Evolutionary conservation across 495 filamentous ascomycete genomes (phyloP).

Genomic region (Aspergillus kassunensis): DNA sequence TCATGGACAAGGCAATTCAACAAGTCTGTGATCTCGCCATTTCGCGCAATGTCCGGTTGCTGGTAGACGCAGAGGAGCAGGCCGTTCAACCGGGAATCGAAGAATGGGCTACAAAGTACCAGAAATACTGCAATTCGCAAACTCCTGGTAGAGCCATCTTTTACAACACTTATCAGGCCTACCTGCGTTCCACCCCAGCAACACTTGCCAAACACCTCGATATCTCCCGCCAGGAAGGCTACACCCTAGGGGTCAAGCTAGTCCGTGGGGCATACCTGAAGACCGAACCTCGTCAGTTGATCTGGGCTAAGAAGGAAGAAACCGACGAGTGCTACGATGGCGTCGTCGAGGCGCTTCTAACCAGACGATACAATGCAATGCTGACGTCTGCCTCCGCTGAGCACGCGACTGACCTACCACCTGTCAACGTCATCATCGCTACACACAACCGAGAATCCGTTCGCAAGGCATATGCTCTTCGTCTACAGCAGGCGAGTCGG

Average conservation of each 20-base stretch:
- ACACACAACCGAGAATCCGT: slow-evolving; percentile 91
- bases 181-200: slow-evolving; percentile 66
- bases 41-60: slow-evolving; percentile 64
- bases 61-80: slow-evolving; percentile 88
- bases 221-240: slow-evolving; percentile 60
- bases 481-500: slow-evolving; percentile 43
- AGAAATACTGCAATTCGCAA: slow-evolving; percentile 71
- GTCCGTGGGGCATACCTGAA: slow-evolving; percentile 89
- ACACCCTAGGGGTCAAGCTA: slow-evolving; percentile 83
- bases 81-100: slow-evolving; percentile 80
- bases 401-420: slow-evolving; percentile 48
- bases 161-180: slow-evolving; percentile 80
- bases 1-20: slow-evolving; percentile 65
- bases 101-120: slow-evolving; percentile 74
- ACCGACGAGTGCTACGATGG: slow-evolving; percentile 67
- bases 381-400: slow-evolving; percentile 38
- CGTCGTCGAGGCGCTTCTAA: slow-evolving; percentile 54
- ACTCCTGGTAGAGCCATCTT: slow-evolving; percentile 58
- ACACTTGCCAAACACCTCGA: slow-evolving; percentile 65
- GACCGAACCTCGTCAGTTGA: slow-evolving; percentile 70
- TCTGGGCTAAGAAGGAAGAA: slow-evolving; percentile 77
- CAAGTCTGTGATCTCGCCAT: slow-evolving; percentile 73
- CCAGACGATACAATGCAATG: slow-evolving; percentile 50
- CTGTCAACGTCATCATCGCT: slow-evolving; percentile 71
- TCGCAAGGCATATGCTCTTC: slow-evolving; percentile 59